Percentiles rank a stretch among this genome's conserved stretches.
phyloP scores from a whole-genome alignment of 192 early-diverging fungal species.

The Podila verticillata region DNA sequence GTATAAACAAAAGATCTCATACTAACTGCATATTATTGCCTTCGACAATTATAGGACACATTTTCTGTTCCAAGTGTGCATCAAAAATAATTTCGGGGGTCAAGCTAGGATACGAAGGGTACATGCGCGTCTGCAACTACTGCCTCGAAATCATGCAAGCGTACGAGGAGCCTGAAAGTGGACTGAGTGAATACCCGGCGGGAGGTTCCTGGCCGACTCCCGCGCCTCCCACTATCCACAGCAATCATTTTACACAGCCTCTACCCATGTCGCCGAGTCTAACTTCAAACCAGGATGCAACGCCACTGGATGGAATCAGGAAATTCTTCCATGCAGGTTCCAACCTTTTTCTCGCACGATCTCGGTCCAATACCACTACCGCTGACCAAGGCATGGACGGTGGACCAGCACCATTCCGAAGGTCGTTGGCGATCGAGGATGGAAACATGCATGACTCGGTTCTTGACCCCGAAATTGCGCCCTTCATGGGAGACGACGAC shows the following conservation, averaged over 20 bases:
- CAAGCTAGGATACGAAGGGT: constrained; percentile 74
- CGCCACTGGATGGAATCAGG: constrained; percentile 45
- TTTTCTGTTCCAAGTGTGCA: constrained; percentile 81
- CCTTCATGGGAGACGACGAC: constrained; percentile 71
- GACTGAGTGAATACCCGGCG: constrained; percentile 15
- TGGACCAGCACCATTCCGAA: constrained; percentile 58
- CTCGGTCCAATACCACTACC: constrained; percentile 54
- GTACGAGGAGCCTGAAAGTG: constrained; percentile 51
- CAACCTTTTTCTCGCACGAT: constrained; percentile 48
- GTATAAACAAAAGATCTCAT: neutral
- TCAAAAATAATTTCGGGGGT: constrained; percentile 73
- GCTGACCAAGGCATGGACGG: constrained; percentile 30
- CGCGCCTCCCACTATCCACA: constrained; percentile 46
- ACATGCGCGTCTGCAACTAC: constrained; percentile 75
- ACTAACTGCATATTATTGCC: too few species aligned
- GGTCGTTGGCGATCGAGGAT: constrained; percentile 48
- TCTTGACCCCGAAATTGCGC: constrained; percentile 68
- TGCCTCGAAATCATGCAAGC: constrained; percentile 65
- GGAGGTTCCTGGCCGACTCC: constrained; percentile 19
- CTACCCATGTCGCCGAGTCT: constrained; percentile 20
- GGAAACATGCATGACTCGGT: constrained; percentile 50
- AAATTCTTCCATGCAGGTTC: constrained; percentile 49
- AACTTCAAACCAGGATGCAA: constrained; percentile 13
- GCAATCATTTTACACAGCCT: constrained; percentile 50
- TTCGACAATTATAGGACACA: constrained; percentile 58